Evolutionary conservation across 768 basidiomycete species (phyloP).

Genomic region (Coprinopsis marcescibilis): DNA sequence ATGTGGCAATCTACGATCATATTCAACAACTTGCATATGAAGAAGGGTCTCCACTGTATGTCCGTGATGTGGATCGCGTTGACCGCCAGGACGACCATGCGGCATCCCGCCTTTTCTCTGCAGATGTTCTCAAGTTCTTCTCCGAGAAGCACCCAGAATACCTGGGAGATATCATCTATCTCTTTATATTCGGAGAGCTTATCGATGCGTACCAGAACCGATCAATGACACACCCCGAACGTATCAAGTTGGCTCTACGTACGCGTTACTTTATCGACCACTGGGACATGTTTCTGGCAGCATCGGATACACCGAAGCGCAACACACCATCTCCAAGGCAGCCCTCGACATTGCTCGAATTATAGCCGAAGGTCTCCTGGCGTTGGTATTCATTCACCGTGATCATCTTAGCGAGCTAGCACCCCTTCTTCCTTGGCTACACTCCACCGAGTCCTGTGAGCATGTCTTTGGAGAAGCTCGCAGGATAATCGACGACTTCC

Average conservation of each 20-base stretch:
- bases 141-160: conserved; percentile 20
- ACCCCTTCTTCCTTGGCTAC: conserved; percentile 35
- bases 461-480: conserved; percentile 28
- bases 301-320: conserved; percentile 13
- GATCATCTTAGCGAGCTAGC: conserved; percentile 15
- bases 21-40: conserved; percentile 16
- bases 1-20: conserved; percentile 16
- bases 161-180: conserved; percentile 25
- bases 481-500: conserved; percentile 29
- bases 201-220: conserved; percentile 34
- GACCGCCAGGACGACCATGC: conserved; percentile 43
- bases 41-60: conserved; percentile 16
- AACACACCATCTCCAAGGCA: conserved; percentile 29
- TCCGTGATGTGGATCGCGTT: conserved; percentile 29
- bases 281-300: conserved; percentile 22
- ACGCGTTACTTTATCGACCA: conserved; percentile 24
- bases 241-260: conserved; percentile 25
- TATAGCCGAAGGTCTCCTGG: conserved; percentile 27
- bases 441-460: conserved; percentile 28
- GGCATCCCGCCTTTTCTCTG: conserved; percentile 33
- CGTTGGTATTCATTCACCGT: conserved; percentile 28
- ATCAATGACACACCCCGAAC: conserved; percentile 18
- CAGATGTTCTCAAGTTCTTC: conserved; percentile 21
- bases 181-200: conserved; percentile 36
- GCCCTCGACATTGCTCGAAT: conserved; percentile 24